A percentile compares a stretch with the other conserved stretches of the same genome.
Evolutionary conservation across 2,329 filamentous ascomycete genomes (phyloP).

Genomic region (Laburnicola sp.): DNA sequence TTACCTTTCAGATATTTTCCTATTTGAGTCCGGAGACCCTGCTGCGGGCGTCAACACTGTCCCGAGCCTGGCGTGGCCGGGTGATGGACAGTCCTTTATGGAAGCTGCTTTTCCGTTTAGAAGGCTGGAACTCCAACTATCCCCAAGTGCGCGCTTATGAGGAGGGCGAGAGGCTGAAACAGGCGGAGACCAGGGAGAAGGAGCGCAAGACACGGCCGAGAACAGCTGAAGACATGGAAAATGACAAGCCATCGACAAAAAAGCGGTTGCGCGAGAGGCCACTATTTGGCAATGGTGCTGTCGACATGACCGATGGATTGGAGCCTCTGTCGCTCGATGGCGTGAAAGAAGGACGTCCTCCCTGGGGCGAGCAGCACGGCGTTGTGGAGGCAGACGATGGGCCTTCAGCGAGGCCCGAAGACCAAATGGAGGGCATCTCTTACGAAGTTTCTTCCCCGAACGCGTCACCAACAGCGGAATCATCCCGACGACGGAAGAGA

Average conservation of each 20-base stretch:
- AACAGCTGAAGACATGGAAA: constrained; percentile 52
- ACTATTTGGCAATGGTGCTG: constrained; percentile 43
- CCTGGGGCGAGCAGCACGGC: constrained; percentile 54
- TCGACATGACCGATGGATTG: constrained; percentile 28
- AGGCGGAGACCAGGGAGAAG: constrained; percentile 41
- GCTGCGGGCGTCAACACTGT: constrained; percentile 76
- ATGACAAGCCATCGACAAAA: constrained; percentile 56
- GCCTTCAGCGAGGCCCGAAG: constrained; percentile 31
- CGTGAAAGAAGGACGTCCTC: constrained; percentile 18
- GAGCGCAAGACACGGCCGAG: constrained; percentile 52
- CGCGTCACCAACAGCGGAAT: constrained; percentile 19
- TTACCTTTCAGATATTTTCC: constrained; percentile 85
- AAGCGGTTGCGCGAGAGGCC: constrained; percentile 55
- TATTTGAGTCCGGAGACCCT: constrained; percentile 82
- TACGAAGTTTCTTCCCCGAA: constrained; percentile 28
- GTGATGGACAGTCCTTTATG: constrained; percentile 84
- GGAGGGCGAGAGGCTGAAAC: constrained; percentile 52
- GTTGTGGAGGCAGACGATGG: constrained; percentile 52
- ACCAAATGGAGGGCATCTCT: constrained; percentile 45
- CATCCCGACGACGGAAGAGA: constrained; percentile 25
- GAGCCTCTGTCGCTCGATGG: constrained; percentile 25
- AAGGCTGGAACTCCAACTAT: constrained; percentile 79
- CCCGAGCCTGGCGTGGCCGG: constrained; percentile 77
- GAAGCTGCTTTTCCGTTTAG: constrained; percentile 77
- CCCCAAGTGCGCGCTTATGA: constrained; percentile 69